Evolutionary conservation across 768 basidiomycete species (phyloP).

Genomic region (Thelephora ganbajun): DNA sequence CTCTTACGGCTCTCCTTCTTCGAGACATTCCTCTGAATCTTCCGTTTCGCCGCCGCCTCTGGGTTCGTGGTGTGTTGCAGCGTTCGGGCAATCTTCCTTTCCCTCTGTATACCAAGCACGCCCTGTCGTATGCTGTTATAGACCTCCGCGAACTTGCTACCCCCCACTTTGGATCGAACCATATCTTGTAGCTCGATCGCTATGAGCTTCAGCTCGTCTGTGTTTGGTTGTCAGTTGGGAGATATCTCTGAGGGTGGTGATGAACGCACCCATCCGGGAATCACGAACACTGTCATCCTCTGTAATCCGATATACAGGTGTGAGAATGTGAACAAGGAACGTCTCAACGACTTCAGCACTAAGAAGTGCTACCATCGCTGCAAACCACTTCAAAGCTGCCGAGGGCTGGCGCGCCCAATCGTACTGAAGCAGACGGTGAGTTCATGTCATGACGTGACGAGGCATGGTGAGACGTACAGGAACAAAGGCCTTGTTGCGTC

Average conservation of each 20-base stretch:
- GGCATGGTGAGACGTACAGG: conserved; percentile 23
- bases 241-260: background rate
- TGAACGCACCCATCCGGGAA: conserved; percentile 53
- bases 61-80: conserved; percentile 46
- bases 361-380: conserved; percentile 74
- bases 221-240: background rate
- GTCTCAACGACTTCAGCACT: conserved; percentile 38
- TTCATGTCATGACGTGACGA: background rate
- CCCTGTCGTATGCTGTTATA: conserved; percentile 76
- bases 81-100: conserved; percentile 43
- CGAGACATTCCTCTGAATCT: conserved; percentile 49
- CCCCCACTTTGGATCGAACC: conserved; percentile 76
- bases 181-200: conserved; percentile 79
- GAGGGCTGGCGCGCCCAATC: conserved; percentile 79
- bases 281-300: conserved; percentile 83
- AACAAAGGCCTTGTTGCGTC: conserved; percentile 37
- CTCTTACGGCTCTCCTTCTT: conserved; percentile 84
- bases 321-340: conserved; percentile 75
- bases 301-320: conserved; percentile 73
- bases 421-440: conserved; percentile 26
- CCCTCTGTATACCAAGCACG: conserved; percentile 49
- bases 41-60: conserved; percentile 61
- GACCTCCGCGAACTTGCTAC: conserved; percentile 63
- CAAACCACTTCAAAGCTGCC: conserved; percentile 83
- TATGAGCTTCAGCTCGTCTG: conserved; percentile 75